These are phyloP conservation scores for Sporothrix schenckii DNA, from an alignment of 2,329 filamentous ascomycete species.

Conservation along the genomic window DNA sequence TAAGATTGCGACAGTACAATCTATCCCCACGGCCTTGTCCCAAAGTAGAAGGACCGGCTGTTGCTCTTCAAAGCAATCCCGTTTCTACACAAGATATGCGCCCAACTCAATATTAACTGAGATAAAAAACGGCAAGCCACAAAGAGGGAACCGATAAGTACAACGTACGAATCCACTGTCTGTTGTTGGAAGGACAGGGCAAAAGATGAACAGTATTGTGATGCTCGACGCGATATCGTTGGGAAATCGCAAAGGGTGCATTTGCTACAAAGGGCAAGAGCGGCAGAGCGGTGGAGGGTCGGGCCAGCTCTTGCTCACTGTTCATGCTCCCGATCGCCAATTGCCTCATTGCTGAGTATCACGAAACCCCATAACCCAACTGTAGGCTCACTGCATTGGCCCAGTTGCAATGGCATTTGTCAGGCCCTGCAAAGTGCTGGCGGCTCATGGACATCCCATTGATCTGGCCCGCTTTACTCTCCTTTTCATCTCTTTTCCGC, in stretches of 20 bases:
- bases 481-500: slow-evolving; percentile 23
- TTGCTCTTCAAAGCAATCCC: slow-evolving; percentile 10
- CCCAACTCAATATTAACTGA: background rate
- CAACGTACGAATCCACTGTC: background rate
- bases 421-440: background rate
- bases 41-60: slow-evolving; percentile 30
- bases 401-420: background rate
- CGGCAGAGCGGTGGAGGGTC: background rate
- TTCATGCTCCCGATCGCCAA: background rate
- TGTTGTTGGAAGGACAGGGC: background rate
- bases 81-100: background rate
- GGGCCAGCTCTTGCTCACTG: background rate
- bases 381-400: background rate
- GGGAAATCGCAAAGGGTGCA: background rate
- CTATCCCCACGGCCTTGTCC: slow-evolving; percentile 26
- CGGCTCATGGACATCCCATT: background rate
- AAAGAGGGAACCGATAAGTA: background rate
- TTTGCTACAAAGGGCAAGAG: background rate
- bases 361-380: background rate
- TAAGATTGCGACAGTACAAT: slow-evolving; percentile 24
- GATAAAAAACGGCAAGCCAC: background rate
- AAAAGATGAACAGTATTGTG: background rate
- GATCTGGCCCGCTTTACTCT: slow-evolving; percentile 20
- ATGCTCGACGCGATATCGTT: background rate
- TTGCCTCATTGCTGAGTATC: slow-evolving; percentile 26